These are phyloP conservation scores for Phycomyces blakesleeanus DNA, from an alignment of 192 early-diverging fungal genomes.

Conservation along the genomic window DNA sequence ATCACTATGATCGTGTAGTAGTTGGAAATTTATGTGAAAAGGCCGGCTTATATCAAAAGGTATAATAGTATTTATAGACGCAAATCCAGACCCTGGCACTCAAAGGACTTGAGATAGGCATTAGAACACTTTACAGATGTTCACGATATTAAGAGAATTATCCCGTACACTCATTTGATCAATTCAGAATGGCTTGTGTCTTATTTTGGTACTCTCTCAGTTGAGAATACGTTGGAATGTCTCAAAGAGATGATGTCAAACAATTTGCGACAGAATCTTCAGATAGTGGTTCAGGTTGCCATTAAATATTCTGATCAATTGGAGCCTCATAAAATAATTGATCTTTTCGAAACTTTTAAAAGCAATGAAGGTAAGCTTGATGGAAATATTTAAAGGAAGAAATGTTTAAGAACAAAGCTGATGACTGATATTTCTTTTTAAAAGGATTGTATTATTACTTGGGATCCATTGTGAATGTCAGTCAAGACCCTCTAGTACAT, in stretches of 20 bases:
- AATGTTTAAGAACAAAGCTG: too few species aligned
- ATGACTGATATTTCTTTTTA: too few species aligned
- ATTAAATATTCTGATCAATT: conserved; percentile 97
- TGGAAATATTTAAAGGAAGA: too few species aligned
- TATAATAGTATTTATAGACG: conserved; percentile 7
- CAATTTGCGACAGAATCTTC: conserved; percentile 93
- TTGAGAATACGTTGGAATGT: conserved; percentile 93
- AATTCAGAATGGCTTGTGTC: conserved; percentile 88
- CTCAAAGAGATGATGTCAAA: conserved; percentile 89
- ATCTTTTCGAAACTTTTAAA: conserved; percentile 88
- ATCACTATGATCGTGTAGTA: conserved; percentile 89
- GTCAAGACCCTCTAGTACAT: conserved; percentile 90
- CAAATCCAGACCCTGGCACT: too few species aligned
- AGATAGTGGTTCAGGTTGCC: conserved; percentile 91
- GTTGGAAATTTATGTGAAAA: conserved; percentile 95
- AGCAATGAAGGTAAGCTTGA: conserved; percentile 78
- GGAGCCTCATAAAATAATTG: conserved; percentile 82
- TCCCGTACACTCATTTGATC: conserved; percentile 84
- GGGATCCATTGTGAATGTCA: conserved; percentile 93
- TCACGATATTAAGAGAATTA: conserved; percentile 92
- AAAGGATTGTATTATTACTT: conserved; percentile 89
- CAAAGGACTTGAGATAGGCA: conserved; percentile 39
- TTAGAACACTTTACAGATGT: conserved; percentile 96
- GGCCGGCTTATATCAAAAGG: conserved; percentile 93
- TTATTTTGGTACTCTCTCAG: conserved; percentile 94